phyloP scores from a whole-genome alignment of 177 flowering plant genomes.

The Vitis hybrid region DNA sequence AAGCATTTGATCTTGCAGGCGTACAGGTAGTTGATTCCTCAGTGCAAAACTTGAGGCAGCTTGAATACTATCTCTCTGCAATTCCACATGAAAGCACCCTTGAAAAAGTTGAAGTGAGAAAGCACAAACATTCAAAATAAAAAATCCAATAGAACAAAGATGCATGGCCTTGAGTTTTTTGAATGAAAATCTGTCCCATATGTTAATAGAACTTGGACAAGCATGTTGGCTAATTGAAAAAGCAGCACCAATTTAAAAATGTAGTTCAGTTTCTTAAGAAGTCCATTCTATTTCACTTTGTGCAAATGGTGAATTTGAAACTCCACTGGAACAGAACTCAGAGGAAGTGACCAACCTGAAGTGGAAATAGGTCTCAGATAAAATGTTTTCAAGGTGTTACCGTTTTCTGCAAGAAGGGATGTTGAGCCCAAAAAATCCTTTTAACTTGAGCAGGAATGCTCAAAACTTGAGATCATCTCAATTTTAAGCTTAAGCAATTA shows the following conservation, averaged over 20 bases:
- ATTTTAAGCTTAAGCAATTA: background rate
- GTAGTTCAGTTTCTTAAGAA: too few species aligned
- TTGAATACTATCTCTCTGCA: slow-evolving; percentile 61
- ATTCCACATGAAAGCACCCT: background rate
- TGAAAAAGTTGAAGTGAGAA: background rate
- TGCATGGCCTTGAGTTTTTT: background rate
- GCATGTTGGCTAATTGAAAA: background rate
- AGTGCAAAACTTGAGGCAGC: slow-evolving; percentile 64
- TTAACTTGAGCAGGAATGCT: too few species aligned
- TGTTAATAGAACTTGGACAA: background rate
- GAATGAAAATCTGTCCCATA: too few species aligned
- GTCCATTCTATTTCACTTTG: too few species aligned
- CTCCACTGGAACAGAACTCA: too few species aligned
- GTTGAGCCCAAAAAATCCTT: too few species aligned
- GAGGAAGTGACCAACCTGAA: too few species aligned
- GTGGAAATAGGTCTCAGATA: too few species aligned
- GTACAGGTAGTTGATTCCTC: slow-evolving; percentile 55
- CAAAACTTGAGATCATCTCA: background rate
- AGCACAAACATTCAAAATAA: background rate
- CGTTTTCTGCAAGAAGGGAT: too few species aligned
- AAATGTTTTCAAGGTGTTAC: too few species aligned
- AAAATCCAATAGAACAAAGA: background rate
- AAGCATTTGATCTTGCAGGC: slow-evolving; percentile 70
- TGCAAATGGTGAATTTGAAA: too few species aligned
- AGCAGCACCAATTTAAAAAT: too few species aligned